Conservation (phyloP, 2,329 filamentous ascomycete genomes). For the Nemania sp. region DNA sequence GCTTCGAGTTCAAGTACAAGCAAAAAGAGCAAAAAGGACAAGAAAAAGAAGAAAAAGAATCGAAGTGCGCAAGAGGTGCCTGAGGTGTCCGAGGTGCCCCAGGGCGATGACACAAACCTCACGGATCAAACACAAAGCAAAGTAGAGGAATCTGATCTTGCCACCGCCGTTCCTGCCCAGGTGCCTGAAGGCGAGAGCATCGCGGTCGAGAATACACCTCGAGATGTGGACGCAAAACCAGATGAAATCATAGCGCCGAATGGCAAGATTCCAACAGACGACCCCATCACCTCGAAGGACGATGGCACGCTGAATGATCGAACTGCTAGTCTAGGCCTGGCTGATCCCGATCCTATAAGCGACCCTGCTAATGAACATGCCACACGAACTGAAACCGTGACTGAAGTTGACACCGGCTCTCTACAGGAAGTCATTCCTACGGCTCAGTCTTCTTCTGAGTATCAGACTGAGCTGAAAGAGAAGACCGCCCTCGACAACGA, state of each 20-base stretch:
- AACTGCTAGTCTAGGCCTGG: neutral
- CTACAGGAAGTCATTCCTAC: neutral
- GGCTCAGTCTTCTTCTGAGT: neutral
- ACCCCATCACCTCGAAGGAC: neutral
- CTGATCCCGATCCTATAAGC: neutral
- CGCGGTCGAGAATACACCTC: neutral
- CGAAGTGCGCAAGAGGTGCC: neutral
- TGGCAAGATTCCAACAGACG: neutral
- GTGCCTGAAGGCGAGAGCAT: neutral
- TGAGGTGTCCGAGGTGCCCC: too few relatives aligned
- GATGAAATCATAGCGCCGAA: neutral
- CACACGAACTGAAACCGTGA: neutral
- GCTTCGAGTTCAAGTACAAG: constrained; percentile 13
- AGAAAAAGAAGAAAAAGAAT: constrained; percentile 43
- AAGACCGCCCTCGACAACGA: neutral
- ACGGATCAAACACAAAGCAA: neutral
- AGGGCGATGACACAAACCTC: neutral
- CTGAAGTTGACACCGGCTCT: neutral
- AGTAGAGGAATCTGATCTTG: neutral
- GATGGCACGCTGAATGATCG: neutral
- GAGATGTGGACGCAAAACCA: neutral
- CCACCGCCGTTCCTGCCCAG: neutral
- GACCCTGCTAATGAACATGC: neutral
- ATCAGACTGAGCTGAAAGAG: neutral
- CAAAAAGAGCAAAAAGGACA: constrained; percentile 40